phyloP scores from a whole-genome alignment of 495 filamentous ascomycete genomes.

The Trichocladium antarcticum region DNA sequence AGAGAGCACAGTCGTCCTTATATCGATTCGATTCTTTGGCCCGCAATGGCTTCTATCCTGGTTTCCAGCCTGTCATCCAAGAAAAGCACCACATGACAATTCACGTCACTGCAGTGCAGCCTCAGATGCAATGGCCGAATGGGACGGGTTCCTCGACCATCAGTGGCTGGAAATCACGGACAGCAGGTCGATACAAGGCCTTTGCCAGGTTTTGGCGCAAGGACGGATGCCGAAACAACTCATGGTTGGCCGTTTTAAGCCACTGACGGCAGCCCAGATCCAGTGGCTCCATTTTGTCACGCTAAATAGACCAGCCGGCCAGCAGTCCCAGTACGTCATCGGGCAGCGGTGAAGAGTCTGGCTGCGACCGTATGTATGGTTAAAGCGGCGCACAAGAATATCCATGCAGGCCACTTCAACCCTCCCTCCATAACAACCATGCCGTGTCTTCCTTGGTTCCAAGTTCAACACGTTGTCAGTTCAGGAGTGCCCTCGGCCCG shows the following conservation, averaged over 20 bases:
- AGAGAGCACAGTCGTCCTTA: neutral
- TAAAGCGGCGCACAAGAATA: too few species aligned
- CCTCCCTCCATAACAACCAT: too few species aligned
- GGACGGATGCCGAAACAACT: neutral
- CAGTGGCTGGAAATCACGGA: neutral
- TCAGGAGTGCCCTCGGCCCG: conserved; percentile 42
- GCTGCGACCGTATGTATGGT: too few species aligned
- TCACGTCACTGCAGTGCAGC: too few species aligned
- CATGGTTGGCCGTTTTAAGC: neutral
- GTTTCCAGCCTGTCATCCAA: too few species aligned
- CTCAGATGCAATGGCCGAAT: too few species aligned
- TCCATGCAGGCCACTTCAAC: too few species aligned
- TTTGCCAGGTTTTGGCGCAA: neutral
- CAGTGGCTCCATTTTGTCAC: neutral
- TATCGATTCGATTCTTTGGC: neutral
- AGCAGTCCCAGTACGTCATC: neutral
- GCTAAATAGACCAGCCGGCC: neutral
- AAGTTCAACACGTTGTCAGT: conserved; percentile 32
- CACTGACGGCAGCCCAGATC: neutral
- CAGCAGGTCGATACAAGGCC: neutral
- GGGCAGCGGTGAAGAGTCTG: too few species aligned
- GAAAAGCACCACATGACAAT: too few species aligned
- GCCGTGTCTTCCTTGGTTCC: conserved; percentile 7
- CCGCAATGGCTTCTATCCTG: too few species aligned
- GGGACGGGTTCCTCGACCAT: neutral